phyloP scores from a whole-genome alignment of 306 rosid genomes.

The Pterocarpus macrocarpus region DNA sequence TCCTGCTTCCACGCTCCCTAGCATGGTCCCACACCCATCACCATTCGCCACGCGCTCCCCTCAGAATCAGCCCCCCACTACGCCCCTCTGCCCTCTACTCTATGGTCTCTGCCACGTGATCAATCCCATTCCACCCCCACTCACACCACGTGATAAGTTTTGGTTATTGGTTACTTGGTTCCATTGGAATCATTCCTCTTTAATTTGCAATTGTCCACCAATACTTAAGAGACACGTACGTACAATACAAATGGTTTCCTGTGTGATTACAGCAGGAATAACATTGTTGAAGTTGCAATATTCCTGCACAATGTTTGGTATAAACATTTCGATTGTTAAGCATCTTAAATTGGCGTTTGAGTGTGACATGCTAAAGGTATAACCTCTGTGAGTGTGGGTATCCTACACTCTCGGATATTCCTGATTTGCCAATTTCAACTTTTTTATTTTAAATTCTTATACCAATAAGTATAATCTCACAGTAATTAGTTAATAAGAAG shows the following conservation, averaged over 20 bases:
- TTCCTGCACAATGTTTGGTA: neutral
- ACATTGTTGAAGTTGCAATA: too few relatives aligned
- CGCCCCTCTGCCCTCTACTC: neutral
- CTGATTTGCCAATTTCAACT: neutral
- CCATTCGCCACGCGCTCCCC: conserved; percentile 23
- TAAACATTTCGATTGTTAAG: neutral
- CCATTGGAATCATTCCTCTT: too few relatives aligned
- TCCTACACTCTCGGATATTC: neutral
- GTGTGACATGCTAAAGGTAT: neutral
- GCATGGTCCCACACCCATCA: conserved; percentile 55
- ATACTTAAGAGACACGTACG: too few relatives aligned
- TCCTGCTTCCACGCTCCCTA: conserved; percentile 46
- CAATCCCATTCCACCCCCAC: neutral
- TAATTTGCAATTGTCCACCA: too few relatives aligned
- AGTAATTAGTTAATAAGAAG: too few relatives aligned
- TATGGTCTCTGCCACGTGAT: conserved; percentile 8
- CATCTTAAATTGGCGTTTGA: neutral
- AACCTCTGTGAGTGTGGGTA: neutral
- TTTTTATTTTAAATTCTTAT: neutral
- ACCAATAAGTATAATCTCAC: too few relatives aligned
- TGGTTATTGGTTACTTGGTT: too few relatives aligned
- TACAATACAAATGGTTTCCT: too few relatives aligned
- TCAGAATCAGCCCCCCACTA: conserved; percentile 26
- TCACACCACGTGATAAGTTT: neutral
- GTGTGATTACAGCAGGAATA: too few relatives aligned